These are phyloP conservation scores for Monascus purpureus DNA, from an alignment of 495 filamentous ascomycete genomes.

Conservation along the genomic window DNA sequence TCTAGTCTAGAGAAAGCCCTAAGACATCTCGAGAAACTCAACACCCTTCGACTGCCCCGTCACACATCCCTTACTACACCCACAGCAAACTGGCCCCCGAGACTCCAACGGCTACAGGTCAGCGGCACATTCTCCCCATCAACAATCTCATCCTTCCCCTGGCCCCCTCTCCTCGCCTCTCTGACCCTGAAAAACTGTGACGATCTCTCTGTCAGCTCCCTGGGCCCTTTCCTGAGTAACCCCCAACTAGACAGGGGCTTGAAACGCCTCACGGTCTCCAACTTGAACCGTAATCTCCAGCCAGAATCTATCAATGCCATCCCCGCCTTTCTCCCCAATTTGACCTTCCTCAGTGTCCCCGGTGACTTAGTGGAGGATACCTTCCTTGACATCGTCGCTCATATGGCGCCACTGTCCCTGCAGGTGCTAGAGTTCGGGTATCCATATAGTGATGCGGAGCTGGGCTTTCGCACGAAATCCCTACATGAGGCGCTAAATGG, in stretches of 20 bases:
- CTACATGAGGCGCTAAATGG: conserved; percentile 9
- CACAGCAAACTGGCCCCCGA: conserved; percentile 7
- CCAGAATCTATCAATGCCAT: conserved; percentile 14
- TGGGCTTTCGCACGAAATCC: conserved; percentile 9
- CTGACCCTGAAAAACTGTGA: conserved; percentile 15
- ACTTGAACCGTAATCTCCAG: conserved; percentile 12
- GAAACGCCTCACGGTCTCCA: conserved; percentile 14
- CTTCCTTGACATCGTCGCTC: conserved; percentile 16
- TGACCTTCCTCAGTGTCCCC: conserved; percentile 16
- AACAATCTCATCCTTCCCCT: conserved; percentile 13
- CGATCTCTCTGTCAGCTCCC: conserved; percentile 11
- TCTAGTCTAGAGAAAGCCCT: conserved; percentile 39
- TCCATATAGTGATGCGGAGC: conserved; percentile 5
- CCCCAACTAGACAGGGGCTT: conserved; percentile 9
- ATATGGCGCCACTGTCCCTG: conserved; percentile 8
- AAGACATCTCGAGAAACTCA: conserved; percentile 31
- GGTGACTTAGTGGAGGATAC: conserved; percentile 15
- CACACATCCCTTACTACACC: conserved; percentile 20
- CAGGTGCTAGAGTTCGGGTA: conserved; percentile 13
- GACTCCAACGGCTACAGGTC: conserved; percentile 11
- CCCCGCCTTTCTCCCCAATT: conserved; percentile 10
- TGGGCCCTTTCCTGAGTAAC: conserved; percentile 12
- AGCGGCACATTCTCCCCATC: conserved; percentile 13
- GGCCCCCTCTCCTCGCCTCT: conserved; percentile 15
- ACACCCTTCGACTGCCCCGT: conserved; percentile 41